Percentiles rank a stretch among this genome's conserved stretches.
Conservation (phyloP, 768 basidiomycete genomes). For the Suillus alpinus region DNA sequence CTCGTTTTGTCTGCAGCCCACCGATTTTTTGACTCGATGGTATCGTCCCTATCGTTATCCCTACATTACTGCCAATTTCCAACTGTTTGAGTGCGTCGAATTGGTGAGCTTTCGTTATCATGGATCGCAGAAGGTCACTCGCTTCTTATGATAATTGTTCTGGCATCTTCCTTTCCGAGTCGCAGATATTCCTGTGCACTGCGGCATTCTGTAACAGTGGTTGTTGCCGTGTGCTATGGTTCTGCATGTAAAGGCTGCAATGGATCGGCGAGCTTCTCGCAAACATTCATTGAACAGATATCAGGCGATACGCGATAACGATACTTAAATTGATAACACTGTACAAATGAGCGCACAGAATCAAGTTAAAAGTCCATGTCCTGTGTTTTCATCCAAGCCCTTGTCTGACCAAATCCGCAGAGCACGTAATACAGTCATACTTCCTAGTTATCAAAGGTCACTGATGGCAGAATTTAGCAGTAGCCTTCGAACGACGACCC, state of each 20-base stretch:
- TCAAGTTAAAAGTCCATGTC: neutral
- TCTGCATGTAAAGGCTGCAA: neutral
- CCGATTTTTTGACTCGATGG: neutral
- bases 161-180: neutral
- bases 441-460: neutral
- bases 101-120: neutral
- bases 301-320: neutral
- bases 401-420: neutral
- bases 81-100: neutral
- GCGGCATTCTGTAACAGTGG: neutral
- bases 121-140: neutral
- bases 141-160: neutral
- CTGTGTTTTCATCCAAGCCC: neutral
- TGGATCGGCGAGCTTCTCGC: neutral
- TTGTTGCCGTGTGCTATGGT: too few species aligned
- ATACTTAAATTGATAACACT: neutral
- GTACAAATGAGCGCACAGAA: neutral
- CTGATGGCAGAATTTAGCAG: neutral
- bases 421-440: neutral
- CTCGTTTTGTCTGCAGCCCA: neutral
- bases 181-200: neutral
- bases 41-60: neutral
- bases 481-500: neutral
- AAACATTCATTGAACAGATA: neutral
- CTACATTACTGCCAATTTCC: neutral